Evolutionary conservation across 129 eudicot species (phyloP).

Genomic region (Arctium minus): DNA sequence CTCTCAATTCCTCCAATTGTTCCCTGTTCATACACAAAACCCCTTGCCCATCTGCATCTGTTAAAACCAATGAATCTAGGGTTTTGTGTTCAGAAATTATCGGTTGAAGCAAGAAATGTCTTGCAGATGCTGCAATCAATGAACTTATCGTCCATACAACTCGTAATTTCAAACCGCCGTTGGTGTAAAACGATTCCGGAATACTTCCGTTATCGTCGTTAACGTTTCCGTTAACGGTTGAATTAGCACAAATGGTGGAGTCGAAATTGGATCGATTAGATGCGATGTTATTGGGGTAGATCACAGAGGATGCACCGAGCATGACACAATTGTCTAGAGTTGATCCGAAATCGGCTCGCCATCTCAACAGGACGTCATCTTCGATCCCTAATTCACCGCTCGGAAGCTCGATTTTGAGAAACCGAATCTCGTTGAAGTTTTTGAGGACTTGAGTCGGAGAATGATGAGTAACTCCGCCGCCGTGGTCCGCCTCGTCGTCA

Average conservation of each 20-base stretch:
- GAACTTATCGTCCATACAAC: conserved; percentile 78
- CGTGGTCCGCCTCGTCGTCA: conserved; percentile 34
- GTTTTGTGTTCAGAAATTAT: conserved; percentile 78
- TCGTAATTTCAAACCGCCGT: conserved; percentile 55
- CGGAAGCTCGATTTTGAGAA: conserved; percentile 60
- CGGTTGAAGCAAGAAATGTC: conserved; percentile 76
- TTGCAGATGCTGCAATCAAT: conserved; percentile 78
- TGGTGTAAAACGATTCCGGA: conserved; percentile 60
- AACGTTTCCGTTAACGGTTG: neutral
- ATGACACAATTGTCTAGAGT: conserved; percentile 68
- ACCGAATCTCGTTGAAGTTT: conserved; percentile 55
- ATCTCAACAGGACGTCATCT: conserved; percentile 65
- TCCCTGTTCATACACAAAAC: conserved; percentile 66
- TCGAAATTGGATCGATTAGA: neutral
- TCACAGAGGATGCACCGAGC: conserved; percentile 56
- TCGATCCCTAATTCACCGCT: conserved; percentile 80
- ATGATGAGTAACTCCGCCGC: conserved; percentile 56
- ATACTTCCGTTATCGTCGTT: conserved; percentile 55
- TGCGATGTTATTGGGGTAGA: neutral
- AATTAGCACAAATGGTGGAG: no score
- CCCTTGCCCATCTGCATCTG: conserved; percentile 77
- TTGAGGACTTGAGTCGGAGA: conserved; percentile 76
- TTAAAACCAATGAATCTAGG: conserved; percentile 51
- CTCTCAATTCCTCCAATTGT: conserved; percentile 70
- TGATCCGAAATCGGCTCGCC: conserved; percentile 88